phyloP scores from a whole-genome alignment of 192 early-diverging fungal genomes.

The Dispira simplex region DNA sequence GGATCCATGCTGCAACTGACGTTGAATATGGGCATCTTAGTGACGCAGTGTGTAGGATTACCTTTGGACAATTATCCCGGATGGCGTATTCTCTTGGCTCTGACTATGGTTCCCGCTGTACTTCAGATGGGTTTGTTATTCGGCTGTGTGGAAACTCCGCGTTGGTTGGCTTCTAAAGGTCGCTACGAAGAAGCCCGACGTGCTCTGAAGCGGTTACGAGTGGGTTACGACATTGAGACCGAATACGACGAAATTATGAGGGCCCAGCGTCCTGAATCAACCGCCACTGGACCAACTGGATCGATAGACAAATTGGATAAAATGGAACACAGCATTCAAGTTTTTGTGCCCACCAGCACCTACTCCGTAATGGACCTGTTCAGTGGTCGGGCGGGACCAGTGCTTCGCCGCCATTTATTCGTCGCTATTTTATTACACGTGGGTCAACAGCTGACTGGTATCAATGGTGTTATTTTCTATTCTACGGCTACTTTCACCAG shows the following conservation, averaged over 20 bases:
- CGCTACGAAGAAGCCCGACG: slow-evolving; percentile 38
- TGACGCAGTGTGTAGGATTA: slow-evolving; percentile 26
- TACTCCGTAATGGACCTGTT: slow-evolving; percentile 37
- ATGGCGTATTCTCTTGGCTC: slow-evolving; percentile 33
- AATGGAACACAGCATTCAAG: slow-evolving; percentile 21
- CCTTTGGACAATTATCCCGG: slow-evolving; percentile 20
- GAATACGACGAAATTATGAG: slow-evolving; percentile 49
- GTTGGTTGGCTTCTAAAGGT: slow-evolving; percentile 48
- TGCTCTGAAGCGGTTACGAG: slow-evolving; percentile 35
- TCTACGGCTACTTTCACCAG: slow-evolving; percentile 64
- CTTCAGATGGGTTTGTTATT: slow-evolving; percentile 36
- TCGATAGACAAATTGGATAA: slow-evolving; percentile 6
- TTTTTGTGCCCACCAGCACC: slow-evolving; percentile 16
- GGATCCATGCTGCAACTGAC: slow-evolving; percentile 37
- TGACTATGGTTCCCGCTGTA: slow-evolving; percentile 23
- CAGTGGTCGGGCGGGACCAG: slow-evolving; percentile 28
- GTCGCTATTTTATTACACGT: slow-evolving; percentile 50
- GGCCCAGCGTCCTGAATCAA: slow-evolving; percentile 22
- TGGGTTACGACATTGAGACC: slow-evolving; percentile 32
- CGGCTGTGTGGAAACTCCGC: slow-evolving; percentile 63
- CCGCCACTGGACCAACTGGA: neutral
- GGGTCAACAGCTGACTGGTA: slow-evolving; percentile 70
- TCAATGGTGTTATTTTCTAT: slow-evolving; percentile 78
- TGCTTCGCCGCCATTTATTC: slow-evolving; percentile 42
- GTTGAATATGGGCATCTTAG: slow-evolving; percentile 39